Conservation (phyloP, 495 filamentous ascomycete species). For the Hypoxylon intermedium region DNA sequence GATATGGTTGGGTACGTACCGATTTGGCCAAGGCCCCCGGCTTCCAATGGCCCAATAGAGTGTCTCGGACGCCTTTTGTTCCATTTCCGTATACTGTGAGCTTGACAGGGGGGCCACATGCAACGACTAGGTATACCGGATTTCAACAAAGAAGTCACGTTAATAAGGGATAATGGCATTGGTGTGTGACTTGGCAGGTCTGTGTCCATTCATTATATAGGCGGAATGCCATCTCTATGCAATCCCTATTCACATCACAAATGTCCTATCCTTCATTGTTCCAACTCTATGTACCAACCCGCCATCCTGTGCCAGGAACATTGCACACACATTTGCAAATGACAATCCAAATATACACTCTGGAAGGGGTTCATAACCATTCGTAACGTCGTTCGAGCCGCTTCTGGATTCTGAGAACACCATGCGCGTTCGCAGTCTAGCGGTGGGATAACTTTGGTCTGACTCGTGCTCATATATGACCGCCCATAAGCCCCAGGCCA, state of each 20-base stretch:
- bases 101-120: too few relatives aligned
- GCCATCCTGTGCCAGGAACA: background rate
- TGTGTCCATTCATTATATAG: slow-evolving; percentile 3
- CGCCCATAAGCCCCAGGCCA: slow-evolving; percentile 37
- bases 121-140: too few relatives aligned
- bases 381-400: slow-evolving; percentile 36
- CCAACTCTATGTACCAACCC: slow-evolving; percentile 14
- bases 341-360: slow-evolving; percentile 27
- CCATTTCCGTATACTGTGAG: background rate
- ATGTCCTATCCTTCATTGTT: slow-evolving; percentile 2
- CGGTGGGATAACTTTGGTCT: background rate
- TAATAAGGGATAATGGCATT: background rate
- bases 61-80: too few relatives aligned
- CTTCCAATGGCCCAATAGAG: too few relatives aligned
- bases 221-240: slow-evolving; percentile 12
- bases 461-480: slow-evolving; percentile 27
- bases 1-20: background rate
- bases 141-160: too few relatives aligned
- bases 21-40: too few relatives aligned
- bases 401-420: background rate
- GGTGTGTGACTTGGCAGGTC: background rate
- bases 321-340: slow-evolving; percentile 23
- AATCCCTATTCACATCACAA: slow-evolving; percentile 1
- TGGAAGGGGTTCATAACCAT: slow-evolving; percentile 25
- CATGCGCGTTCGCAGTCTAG: background rate